Percentiles rank a stretch among this genome's conserved stretches.
Evolutionary conservation across 2,329 filamentous ascomycete species (phyloP).

Genomic region (Trematosphaeria pertusa): DNA sequence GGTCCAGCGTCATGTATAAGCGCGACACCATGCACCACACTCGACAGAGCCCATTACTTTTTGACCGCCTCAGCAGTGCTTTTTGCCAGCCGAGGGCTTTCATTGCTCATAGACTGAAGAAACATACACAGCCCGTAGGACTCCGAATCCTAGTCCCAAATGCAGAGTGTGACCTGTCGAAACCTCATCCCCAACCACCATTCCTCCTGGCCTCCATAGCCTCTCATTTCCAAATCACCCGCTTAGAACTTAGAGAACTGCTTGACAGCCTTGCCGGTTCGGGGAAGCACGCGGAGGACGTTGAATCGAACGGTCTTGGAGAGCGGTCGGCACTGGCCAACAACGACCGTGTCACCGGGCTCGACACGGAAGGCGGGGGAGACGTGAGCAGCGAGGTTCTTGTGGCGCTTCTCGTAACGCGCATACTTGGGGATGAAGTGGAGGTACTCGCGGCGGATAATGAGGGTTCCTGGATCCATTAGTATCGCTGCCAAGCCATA

Average conservation of each 20-base stretch:
- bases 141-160: slow-evolving; percentile 50
- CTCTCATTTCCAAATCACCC: slow-evolving; percentile 34
- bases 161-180: slow-evolving; percentile 47
- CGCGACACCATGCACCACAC: too few relatives aligned
- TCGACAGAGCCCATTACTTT: slow-evolving; percentile 21
- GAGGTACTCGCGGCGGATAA: slow-evolving; percentile 99
- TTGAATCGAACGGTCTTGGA: slow-evolving; percentile 99
- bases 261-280: slow-evolving; percentile 98
- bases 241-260: slow-evolving; percentile 97
- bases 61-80: slow-evolving; percentile 46
- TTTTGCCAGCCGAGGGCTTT: slow-evolving; percentile 48
- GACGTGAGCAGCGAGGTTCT: slow-evolving; percentile 99
- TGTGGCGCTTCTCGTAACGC: slow-evolving; percentile 99
- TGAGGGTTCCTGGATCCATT: slow-evolving; percentile 68
- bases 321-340: slow-evolving; percentile 98
- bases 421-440: slow-evolving; percentile 99
- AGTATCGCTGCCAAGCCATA: slow-evolving; percentile 24
- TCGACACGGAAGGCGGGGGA: slow-evolving; percentile 99
- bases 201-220: slow-evolving; percentile 27
- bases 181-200: slow-evolving; percentile 39
- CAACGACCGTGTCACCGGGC: slow-evolving; percentile 98
- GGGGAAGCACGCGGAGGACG: slow-evolving; percentile 96
- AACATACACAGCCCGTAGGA: slow-evolving; percentile 50
- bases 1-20: too few relatives aligned
- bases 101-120: slow-evolving; percentile 50